Evolutionary conservation across 2,329 filamentous ascomycete genomes (phyloP).

Genomic region (Dothiorella sarmentorum): DNA sequence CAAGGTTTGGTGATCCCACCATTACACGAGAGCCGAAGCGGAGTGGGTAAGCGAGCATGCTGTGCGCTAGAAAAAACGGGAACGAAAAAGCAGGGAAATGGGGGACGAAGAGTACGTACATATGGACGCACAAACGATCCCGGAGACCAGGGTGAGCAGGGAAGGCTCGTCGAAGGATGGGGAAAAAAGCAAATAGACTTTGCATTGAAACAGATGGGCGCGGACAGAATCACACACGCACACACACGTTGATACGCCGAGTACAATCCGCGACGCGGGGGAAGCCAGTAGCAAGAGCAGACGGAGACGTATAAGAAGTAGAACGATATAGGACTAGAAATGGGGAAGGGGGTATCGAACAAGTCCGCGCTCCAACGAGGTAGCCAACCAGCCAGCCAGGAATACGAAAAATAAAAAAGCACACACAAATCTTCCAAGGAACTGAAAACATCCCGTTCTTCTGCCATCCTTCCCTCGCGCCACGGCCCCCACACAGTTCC

Average conservation of each 20-base stretch:
- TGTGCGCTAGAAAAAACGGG: neutral
- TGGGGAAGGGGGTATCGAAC: conserved; percentile 15
- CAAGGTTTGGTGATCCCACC: neutral
- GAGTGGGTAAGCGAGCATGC: neutral
- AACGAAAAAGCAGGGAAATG: neutral
- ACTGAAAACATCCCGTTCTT: neutral
- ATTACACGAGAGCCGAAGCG: neutral
- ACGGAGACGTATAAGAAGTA: neutral
- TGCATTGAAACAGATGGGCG: neutral
- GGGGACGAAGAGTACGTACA: neutral
- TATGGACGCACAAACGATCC: neutral
- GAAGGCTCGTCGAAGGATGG: neutral
- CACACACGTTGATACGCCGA: neutral
- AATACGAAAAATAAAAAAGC: conserved; percentile 3
- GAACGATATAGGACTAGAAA: conserved; percentile 3
- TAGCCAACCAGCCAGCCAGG: conserved; percentile 7
- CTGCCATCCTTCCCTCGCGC: neutral
- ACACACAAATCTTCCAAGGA: conserved; percentile 3
- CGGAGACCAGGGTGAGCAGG: neutral
- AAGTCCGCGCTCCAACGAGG: conserved; percentile 10
- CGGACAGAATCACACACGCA: neutral
- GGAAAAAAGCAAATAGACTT: neutral
- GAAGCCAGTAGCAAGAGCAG: neutral
- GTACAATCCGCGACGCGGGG: neutral
- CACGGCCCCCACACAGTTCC: neutral